Evolutionary conservation across 176 grass and related monocot species (phyloP).

Genomic region (Carex pumila): DNA sequence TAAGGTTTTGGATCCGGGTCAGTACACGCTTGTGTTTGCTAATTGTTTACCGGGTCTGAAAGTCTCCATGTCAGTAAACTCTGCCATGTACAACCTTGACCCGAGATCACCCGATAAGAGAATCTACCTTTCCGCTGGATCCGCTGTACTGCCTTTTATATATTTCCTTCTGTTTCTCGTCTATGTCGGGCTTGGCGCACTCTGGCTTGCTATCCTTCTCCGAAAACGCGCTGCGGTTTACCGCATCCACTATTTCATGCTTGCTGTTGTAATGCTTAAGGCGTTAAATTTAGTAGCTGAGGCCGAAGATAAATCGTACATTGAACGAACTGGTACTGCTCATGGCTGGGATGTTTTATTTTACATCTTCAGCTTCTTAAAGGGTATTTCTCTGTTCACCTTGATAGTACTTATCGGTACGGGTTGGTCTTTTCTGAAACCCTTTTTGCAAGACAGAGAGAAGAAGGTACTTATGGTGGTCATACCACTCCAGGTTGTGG

Average conservation of each 20-base stretch:
- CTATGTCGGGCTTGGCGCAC: constrained; percentile 52
- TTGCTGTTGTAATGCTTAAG: constrained; percentile 82
- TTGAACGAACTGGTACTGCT: constrained; percentile 82
- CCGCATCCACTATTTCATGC: constrained; percentile 99
- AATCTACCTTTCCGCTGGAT: constrained; percentile 80
- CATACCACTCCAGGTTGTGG: constrained; percentile 88
- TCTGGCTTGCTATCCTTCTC: constrained; percentile 63
- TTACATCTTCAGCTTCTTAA: constrained; percentile 97
- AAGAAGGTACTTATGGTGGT: constrained; percentile 95
- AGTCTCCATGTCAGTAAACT: constrained; percentile 78
- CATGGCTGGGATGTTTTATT: constrained; percentile 98
- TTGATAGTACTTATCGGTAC: constrained; percentile 97
- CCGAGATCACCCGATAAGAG: constrained; percentile 23
- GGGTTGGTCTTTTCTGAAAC: constrained; percentile 95
- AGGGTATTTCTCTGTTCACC: constrained; percentile 92
- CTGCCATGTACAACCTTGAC: constrained; percentile 92
- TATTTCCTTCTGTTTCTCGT: constrained; percentile 71
- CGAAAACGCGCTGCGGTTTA: constrained; percentile 70
- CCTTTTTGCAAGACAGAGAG: constrained; percentile 80
- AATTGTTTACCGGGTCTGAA: constrained; percentile 66
- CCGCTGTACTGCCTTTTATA: constrained; percentile 55
- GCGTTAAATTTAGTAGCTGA: constrained; percentile 76
- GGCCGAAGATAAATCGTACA: constrained; percentile 89
- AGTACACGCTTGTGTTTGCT: constrained; percentile 94
- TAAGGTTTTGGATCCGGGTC: constrained; percentile 47